Conservation (phyloP, 2,329 filamentous ascomycete species). For the Dactylellina drechsleri region DNA sequence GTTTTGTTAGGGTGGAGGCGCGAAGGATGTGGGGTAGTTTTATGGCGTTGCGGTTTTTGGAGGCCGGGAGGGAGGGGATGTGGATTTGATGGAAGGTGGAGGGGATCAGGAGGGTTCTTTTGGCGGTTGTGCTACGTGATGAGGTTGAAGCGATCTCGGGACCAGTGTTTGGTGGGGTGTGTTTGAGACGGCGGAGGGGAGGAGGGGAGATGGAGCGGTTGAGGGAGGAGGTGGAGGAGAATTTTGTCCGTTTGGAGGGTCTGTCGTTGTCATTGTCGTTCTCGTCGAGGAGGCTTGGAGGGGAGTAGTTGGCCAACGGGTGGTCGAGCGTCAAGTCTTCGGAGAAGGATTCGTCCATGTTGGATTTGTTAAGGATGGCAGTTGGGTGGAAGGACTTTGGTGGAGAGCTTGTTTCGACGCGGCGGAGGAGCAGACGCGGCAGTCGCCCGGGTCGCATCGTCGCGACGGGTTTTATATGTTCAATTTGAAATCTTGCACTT, state of each 20-base stretch:
- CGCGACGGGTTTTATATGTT: too few species aligned
- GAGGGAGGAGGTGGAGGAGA: conserved; percentile 28
- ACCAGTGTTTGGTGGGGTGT: not conserved
- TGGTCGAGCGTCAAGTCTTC: too few species aligned
- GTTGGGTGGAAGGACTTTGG: not conserved
- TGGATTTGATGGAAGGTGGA: conserved; percentile 79
- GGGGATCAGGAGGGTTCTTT: conserved; percentile 59
- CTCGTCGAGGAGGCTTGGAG: not conserved
- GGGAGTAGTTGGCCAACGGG: not conserved
- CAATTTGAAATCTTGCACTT: too few species aligned
- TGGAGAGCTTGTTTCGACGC: too few species aligned
- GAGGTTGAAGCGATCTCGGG: not conserved
- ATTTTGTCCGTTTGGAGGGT: conserved; percentile 36
- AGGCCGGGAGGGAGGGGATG: conserved; percentile 71
- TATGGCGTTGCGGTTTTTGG: conserved; percentile 74
- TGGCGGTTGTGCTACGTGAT: not conserved
- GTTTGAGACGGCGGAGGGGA: conserved; percentile 31
- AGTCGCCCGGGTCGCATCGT: too few species aligned
- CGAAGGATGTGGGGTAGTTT: conserved; percentile 75
- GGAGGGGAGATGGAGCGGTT: conserved; percentile 49
- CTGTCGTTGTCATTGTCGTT: too few species aligned
- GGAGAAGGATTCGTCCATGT: not conserved
- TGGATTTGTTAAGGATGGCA: not conserved
- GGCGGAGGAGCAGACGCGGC: too few species aligned
- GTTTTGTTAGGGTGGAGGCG: conserved; percentile 76